phyloP scores from a whole-genome alignment of 2,329 filamentous ascomycete genomes.

The Aspergillus arachidicola region DNA sequence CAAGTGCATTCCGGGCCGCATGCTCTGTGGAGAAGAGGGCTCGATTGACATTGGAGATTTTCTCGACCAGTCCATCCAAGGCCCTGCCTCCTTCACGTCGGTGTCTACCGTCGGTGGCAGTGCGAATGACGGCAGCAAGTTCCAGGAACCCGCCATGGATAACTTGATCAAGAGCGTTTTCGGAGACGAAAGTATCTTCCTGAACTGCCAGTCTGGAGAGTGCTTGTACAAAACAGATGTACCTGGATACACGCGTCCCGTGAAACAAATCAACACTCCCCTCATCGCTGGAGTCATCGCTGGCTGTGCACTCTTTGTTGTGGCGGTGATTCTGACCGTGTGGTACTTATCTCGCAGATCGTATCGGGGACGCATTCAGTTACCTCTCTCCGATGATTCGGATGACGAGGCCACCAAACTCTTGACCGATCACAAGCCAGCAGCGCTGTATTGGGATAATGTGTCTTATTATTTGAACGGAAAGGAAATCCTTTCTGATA shows the following conservation, averaged over 20 bases:
- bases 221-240: slow-evolving; percentile 92
- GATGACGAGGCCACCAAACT: slow-evolving; percentile 85
- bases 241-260: slow-evolving; percentile 82
- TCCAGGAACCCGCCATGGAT: slow-evolving; percentile 92
- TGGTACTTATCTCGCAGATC: slow-evolving; percentile 86
- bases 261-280: slow-evolving; percentile 96
- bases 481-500: slow-evolving; percentile 77
- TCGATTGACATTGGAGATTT: slow-evolving; percentile 94
- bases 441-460: slow-evolving; percentile 83
- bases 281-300: slow-evolving; percentile 94
- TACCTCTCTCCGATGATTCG: slow-evolving; percentile 80
- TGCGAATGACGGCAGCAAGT: slow-evolving; percentile 73
- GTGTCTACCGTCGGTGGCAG: slow-evolving; percentile 57
- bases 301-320: slow-evolving; percentile 79
- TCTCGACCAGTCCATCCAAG: slow-evolving; percentile 76
- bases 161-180: slow-evolving; percentile 85
- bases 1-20: slow-evolving; percentile 83
- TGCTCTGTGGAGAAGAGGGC: slow-evolving; percentile 89
- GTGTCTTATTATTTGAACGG: slow-evolving; percentile 86
- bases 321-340: slow-evolving; percentile 77
- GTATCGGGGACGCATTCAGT: slow-evolving; percentile 64
- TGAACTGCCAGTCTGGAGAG: slow-evolving; percentile 83
- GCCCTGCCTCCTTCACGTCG: slow-evolving; percentile 83
- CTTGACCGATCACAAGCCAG: slow-evolving; percentile 88
- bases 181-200: slow-evolving; percentile 83